Evolutionary conservation across 202 grass and related monocot species (phyloP).

Genomic region (Carex sylvatica): DNA sequence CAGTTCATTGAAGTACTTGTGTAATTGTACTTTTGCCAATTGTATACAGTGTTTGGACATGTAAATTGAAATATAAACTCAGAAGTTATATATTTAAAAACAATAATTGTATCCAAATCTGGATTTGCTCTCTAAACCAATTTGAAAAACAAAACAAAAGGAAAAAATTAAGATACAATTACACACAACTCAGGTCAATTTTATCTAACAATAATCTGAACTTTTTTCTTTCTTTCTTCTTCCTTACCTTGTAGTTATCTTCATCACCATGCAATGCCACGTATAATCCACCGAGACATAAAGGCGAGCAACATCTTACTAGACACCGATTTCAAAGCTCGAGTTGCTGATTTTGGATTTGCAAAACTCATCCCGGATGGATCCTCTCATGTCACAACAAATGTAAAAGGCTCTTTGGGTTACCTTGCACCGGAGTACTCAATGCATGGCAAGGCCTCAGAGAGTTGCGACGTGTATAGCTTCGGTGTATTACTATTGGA

Average conservation of each 20-base stretch:
- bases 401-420: constrained; percentile 71
- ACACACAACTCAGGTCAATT: background rate
- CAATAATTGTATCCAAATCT: too few relatives aligned
- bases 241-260: constrained; percentile 52
- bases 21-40: too few relatives aligned
- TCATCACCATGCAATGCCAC: constrained; percentile 60
- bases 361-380: constrained; percentile 89
- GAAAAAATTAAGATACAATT: too few relatives aligned
- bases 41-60: too few relatives aligned
- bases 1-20: background rate
- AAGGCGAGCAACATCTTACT: constrained; percentile 90
- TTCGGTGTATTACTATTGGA: constrained; percentile 80
- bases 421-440: constrained; percentile 82
- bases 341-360: constrained; percentile 87
- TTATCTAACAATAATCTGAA: background rate
- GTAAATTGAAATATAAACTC: too few relatives aligned
- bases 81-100: too few relatives aligned
- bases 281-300: constrained; percentile 84
- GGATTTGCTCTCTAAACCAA: too few relatives aligned
- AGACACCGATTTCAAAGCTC: constrained; percentile 64
- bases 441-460: constrained; percentile 77
- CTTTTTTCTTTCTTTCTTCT: background rate
- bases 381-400: constrained; percentile 71
- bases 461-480: constrained; percentile 84
- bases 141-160: too few relatives aligned